Conservation (phyloP, 768 basidiomycete genomes). For the Russula sp. region DNA sequence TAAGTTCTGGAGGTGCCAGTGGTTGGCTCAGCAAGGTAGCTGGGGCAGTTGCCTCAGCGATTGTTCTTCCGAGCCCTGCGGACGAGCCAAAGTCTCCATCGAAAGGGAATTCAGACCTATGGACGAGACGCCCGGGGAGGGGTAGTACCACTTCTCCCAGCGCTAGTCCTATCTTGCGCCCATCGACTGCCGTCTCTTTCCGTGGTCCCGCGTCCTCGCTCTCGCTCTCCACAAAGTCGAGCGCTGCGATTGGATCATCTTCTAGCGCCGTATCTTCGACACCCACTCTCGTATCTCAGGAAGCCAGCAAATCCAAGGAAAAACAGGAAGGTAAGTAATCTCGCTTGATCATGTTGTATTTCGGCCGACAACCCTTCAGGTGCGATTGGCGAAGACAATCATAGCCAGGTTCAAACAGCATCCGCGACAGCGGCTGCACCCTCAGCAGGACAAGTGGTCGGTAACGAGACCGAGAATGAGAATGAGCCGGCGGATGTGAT, state of each 20-base stretch:
- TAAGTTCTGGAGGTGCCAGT: conserved; percentile 3
- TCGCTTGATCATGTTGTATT: neutral
- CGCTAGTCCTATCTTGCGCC: neutral
- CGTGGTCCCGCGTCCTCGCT: neutral
- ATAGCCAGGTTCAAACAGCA: neutral
- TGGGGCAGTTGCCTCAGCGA: neutral
- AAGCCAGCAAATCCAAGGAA: neutral
- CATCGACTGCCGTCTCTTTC: neutral
- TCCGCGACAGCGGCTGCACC: neutral
- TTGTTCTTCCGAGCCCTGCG: neutral
- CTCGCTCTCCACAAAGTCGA: neutral
- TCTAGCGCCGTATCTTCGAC: conserved; percentile 4
- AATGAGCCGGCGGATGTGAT: neutral
- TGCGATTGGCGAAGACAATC: neutral
- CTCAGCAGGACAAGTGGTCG: neutral
- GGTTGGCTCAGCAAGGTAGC: conserved; percentile 1
- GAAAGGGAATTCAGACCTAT: neutral
- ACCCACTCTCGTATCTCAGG: conserved; percentile 11
- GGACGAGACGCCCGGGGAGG: neutral
- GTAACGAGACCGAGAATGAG: neutral
- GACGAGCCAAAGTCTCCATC: conserved; percentile 5
- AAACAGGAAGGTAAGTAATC: conserved; percentile 11
- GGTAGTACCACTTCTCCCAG: neutral
- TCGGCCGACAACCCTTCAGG: neutral
- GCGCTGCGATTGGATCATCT: neutral